Percentiles rank a stretch among this genome's conserved stretches.
These are phyloP conservation scores for Helichrysum umbraculigerum DNA, from an alignment of 129 eudicot species.

Conservation along the genomic window DNA sequence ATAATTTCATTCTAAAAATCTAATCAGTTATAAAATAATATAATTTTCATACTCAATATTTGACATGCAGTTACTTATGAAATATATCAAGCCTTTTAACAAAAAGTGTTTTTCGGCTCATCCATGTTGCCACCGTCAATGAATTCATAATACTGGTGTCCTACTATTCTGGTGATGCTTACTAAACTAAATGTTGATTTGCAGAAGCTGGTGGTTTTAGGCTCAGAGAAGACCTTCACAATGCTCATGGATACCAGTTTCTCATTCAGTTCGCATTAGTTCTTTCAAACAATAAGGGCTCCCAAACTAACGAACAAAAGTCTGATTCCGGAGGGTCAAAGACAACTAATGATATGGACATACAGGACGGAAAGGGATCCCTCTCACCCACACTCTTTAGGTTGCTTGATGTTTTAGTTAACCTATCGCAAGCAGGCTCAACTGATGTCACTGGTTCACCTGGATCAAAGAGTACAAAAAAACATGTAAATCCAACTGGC, in stretches of 20 bases:
- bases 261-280: slow-evolving; percentile 85
- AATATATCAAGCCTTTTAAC: background rate
- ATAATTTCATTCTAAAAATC: background rate
- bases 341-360: slow-evolving; percentile 33
- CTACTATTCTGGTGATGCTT: slow-evolving; percentile 23
- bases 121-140: too few species aligned
- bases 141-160: background rate
- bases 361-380: slow-evolving; percentile 39
- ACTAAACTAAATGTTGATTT: slow-evolving; percentile 37
- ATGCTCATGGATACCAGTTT: slow-evolving; percentile 96
- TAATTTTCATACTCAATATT: background rate
- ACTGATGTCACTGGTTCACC: slow-evolving; percentile 42
- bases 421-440: slow-evolving; percentile 73
- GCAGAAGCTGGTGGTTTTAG: slow-evolving; percentile 90
- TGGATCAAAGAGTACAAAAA: slow-evolving; percentile 46
- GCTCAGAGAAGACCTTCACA: slow-evolving; percentile 96
- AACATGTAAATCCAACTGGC: slow-evolving; percentile 38
- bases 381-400: slow-evolving; percentile 85
- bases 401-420: slow-evolving; percentile 88
- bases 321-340: slow-evolving; percentile 39
- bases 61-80: background rate
- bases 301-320: slow-evolving; percentile 39
- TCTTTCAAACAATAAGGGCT: slow-evolving; percentile 53
- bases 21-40: background rate
- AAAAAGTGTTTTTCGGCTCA: background rate